These are phyloP conservation scores for Schizonepeta tenuifolia DNA, from an alignment of 257 asterid genomes.

Conservation along the genomic window DNA sequence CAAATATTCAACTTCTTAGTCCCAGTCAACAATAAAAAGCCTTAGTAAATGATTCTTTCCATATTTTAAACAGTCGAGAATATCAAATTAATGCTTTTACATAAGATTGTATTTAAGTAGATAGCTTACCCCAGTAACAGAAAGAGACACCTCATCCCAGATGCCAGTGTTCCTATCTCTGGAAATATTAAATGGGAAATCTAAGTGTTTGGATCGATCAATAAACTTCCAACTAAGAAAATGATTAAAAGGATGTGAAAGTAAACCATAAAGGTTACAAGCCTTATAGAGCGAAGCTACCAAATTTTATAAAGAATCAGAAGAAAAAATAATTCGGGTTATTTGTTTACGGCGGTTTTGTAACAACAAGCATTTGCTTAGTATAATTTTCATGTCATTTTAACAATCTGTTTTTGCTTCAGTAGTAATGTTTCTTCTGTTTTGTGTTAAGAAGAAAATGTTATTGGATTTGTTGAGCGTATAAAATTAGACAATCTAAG, in stretches of 20 bases:
- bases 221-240: conserved; percentile 9
- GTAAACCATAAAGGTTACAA: conserved; percentile 4
- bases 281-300: conserved; percentile 7
- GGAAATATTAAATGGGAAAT: conserved; percentile 35
- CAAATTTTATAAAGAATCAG: neutral
- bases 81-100: neutral
- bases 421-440: neutral
- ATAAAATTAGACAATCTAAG: neutral
- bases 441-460: neutral
- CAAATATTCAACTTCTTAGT: conserved; percentile 18
- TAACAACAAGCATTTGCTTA: neutral
- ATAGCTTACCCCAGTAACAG: conserved; percentile 86
- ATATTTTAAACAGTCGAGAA: conserved; percentile 5
- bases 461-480: conserved; percentile 9
- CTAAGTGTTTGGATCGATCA: conserved; percentile 11
- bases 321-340: neutral
- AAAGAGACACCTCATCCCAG: conserved; percentile 96
- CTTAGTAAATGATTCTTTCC: conserved; percentile 22
- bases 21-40: conserved; percentile 23
- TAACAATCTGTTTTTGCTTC: too few relatives aligned
- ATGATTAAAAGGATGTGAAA: conserved; percentile 26
- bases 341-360: neutral
- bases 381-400: conserved; percentile 1
- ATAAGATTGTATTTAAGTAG: conserved; percentile 26
- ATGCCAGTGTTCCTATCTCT: conserved; percentile 99